Evolutionary conservation across 768 basidiomycete species (phyloP), one percentile per base, ranked within the genome.

Genomic region (Steccherinum ochraceum): DNA sequence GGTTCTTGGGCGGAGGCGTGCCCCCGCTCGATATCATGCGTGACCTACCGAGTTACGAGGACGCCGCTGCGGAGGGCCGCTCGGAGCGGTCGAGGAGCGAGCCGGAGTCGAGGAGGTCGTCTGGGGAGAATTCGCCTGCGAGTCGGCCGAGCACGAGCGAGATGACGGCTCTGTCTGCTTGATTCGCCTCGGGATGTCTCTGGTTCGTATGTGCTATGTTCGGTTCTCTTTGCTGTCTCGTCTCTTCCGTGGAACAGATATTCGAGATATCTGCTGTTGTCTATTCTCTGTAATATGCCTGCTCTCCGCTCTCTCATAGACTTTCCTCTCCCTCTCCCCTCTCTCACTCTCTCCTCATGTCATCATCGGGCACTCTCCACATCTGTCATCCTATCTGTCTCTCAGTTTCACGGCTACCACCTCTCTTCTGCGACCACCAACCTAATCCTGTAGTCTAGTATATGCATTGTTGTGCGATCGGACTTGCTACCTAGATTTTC

Each of bases 1-100:
- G 93, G 4, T 95, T 94, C 67, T 75, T 94, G 23, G 93, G 93
- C 5, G 80, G 78, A 3, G 93, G 93, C 4, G 84, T 94, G n/a
- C 83, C 87, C 10, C 93, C 95, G 13, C 66, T 93, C 61, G 76
- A 76, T 59, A 85, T 86, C 58, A 74, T 85, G 72, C 73, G 71
- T 23, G 91, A 88, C 4, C 62, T 95, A 57, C 94, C 94, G 44
- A 88, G 83, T 35, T 98, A 98, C 58, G 91, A 90, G 57, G 92
- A 92, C 56, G 66, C 56, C 41, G 52, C 54, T 57, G 61, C 52
- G 52, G 30, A 35, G 30, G 30, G 30, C 30, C 7, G 30, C 7
- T 7, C 7, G 7, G 30, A 35, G 30, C n/a, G n/a, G n/a, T n/a
- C n/a, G n/a, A n/a, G n/a, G n/a, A n/a, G n/a, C n/a, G 30, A 7